Evolutionary conservation across 2,329 filamentous ascomycete species (phyloP), one percentile per base, ranked within the genome.

Genomic region (Sarocladium oryzae): DNA sequence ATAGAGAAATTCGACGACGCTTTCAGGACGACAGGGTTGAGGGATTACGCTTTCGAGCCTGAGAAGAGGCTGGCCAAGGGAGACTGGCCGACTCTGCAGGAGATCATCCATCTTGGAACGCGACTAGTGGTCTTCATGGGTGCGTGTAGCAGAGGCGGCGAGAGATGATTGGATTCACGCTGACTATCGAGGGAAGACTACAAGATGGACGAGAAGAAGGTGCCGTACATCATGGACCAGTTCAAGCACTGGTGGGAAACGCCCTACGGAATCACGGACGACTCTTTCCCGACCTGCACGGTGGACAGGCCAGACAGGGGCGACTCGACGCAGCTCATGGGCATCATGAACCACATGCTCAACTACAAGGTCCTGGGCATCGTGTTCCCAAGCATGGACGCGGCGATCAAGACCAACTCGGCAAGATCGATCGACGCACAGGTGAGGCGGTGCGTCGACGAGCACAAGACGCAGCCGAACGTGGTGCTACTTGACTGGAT

Each of bases 241-340:
- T 87, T 83, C 61, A 67, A 69, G 21, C 82, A 81, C 66, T 77
- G 85, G 57, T 90, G 86, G 71, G 88, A 92, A 64, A 92, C 86
- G 40, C 74, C 78, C 1, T 91, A 78, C 66, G 81, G 86, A 56
- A 81, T 83, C 55, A 78, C 75, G 1, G 69, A 78, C 48, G 66
- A 75, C 1, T 71, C 69, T 15, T 84, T 86, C 60, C 81, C 82
- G 60, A 78, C 76, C 37, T 92, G 88, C 68, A 69, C 70, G 10
- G 73, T 88, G 2, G 75, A 86, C 61, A 77, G 87, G 7, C 88
- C 88, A 0, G 49, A 62, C 0, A 64, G 63, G 1, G 69, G 65
- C 20, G 63, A 69, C 28, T 59, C 70, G 0, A 57, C 63, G 18
- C 64, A 63, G 23, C 68, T 69, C 28, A 72, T 77, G 72, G 70